Conservation (phyloP, 2,329 filamentous ascomycete genomes). For the Xylariaceae sp. region DNA sequence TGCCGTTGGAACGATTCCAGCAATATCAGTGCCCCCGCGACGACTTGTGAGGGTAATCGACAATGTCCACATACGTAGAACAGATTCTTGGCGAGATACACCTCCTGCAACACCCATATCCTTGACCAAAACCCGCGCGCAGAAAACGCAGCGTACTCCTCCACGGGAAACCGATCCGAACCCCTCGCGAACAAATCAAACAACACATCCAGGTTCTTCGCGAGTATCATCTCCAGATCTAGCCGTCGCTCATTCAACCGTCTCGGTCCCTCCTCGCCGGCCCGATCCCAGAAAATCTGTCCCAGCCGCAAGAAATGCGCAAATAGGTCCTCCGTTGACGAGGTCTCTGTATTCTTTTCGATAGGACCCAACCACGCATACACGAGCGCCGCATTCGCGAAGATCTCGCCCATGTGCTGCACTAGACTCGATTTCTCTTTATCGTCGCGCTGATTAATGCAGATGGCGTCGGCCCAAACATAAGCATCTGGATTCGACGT, state of each 20-base stretch:
- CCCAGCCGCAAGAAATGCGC: conserved; percentile 7
- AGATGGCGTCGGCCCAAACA: conserved; percentile 12
- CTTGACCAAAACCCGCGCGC: conserved; percentile 9
- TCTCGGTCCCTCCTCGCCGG: not conserved
- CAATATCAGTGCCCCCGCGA: conserved; percentile 12
- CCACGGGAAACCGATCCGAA: conserved; percentile 3
- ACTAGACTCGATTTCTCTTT: conserved; percentile 12
- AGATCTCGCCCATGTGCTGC: conserved; percentile 13
- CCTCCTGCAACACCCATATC: conserved; percentile 18
- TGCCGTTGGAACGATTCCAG: conserved; percentile 11
- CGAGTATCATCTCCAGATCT: conserved; percentile 5
- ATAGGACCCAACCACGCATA: conserved; percentile 14
- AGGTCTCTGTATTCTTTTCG: not conserved
- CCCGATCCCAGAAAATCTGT: conserved; percentile 10
- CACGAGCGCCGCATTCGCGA: conserved; percentile 5
- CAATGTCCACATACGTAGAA: conserved; percentile 8
- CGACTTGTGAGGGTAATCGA: not conserved
- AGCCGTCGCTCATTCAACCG: conserved; percentile 3
- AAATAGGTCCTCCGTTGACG: conserved; percentile 2
- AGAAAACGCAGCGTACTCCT: conserved; percentile 9
- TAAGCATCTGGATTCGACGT: conserved; percentile 1
- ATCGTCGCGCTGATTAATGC: conserved; percentile 15
- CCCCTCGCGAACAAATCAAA: not conserved
- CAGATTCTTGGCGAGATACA: conserved; percentile 11
- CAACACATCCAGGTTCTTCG: not conserved